phyloP scores from a whole-genome alignment of 371 early-diverging fungal genomes.

The Mortierella sp. region DNA sequence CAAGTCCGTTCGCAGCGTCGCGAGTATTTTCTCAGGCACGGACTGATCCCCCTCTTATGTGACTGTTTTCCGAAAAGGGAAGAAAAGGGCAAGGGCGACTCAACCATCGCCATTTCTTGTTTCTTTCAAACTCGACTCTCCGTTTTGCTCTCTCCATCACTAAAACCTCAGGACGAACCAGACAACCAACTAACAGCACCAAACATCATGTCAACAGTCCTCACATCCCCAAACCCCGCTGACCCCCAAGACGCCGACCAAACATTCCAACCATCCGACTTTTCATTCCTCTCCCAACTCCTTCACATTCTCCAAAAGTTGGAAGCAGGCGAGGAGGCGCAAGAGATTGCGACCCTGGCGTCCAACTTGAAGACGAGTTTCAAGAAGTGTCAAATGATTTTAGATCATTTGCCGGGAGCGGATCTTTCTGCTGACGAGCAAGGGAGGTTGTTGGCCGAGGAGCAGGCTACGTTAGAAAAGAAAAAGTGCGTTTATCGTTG shows the following conservation, averaged over 20 bases:
- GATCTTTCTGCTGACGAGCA: conserved; percentile 58
- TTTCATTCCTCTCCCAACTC: conserved; percentile 55
- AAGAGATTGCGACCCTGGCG: conserved; percentile 50
- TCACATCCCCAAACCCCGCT: neutral
- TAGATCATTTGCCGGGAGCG: conserved; percentile 58
- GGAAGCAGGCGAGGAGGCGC: conserved; percentile 52
- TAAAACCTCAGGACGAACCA: neutral
- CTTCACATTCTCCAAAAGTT: conserved; percentile 46
- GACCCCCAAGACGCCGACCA: conserved; percentile 32
- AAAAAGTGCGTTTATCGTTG: conserved; percentile 36
- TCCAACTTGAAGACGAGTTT: conserved; percentile 53
- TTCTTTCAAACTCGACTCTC: neutral
- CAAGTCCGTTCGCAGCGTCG: neutral
- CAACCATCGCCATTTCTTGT: neutral
- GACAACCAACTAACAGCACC: neutral
- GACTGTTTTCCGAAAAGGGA: neutral
- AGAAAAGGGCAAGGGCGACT: neutral
- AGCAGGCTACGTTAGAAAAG: conserved; percentile 32
- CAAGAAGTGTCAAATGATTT: conserved; percentile 55
- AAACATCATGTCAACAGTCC: conserved; percentile 14
- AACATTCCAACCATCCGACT: conserved; percentile 55
- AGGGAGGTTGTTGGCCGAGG: conserved; percentile 39
- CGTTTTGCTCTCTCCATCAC: too few relatives aligned
- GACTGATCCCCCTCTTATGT: conserved; percentile 3
- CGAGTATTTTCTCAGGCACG: conserved; percentile 2